A percentile compares a stretch with the other conserved stretches of the same genome.
Conservation (phyloP, 805 yeast genomes). For the Starmerella geochares region DNA sequence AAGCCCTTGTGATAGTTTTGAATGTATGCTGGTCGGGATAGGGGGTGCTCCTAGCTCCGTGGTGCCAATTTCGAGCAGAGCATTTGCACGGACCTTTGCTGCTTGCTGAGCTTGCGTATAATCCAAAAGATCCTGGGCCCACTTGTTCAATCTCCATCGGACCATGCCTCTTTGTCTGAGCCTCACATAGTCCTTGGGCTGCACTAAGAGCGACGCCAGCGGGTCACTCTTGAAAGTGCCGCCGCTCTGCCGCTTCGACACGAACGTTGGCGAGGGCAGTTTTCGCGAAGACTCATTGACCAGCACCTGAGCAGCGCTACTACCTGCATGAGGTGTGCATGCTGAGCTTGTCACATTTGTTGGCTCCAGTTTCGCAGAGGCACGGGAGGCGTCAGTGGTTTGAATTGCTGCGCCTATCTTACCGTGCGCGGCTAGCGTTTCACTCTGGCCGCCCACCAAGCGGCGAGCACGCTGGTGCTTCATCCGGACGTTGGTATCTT, state of each 20-base stretch:
- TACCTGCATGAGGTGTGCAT: too few species aligned
- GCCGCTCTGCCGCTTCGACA: not conserved
- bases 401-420: too few species aligned
- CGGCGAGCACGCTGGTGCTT: constrained; percentile 5
- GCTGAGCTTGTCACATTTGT: too few species aligned
- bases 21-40: not conserved
- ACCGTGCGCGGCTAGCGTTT: not conserved
- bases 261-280: not conserved
- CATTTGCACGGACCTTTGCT: not conserved
- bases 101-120: not conserved
- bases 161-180: not conserved
- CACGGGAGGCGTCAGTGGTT: too few species aligned
- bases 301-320: too few species aligned
- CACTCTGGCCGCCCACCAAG: not conserved
- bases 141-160: constrained; percentile 2
- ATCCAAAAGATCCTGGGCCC: not conserved
- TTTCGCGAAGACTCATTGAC: too few species aligned
- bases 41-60: not conserved
- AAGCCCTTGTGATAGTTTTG: not conserved
- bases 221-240: not conserved
- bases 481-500: too few species aligned
- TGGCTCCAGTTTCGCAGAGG: too few species aligned
- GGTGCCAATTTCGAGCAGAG: not conserved
- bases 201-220: not conserved
- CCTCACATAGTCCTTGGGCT: not conserved